Evolutionary conservation across 352 stramenopile species (phyloP), one percentile per base, ranked within the genome.

Genomic region (Saprolegnia parasitica): DNA sequence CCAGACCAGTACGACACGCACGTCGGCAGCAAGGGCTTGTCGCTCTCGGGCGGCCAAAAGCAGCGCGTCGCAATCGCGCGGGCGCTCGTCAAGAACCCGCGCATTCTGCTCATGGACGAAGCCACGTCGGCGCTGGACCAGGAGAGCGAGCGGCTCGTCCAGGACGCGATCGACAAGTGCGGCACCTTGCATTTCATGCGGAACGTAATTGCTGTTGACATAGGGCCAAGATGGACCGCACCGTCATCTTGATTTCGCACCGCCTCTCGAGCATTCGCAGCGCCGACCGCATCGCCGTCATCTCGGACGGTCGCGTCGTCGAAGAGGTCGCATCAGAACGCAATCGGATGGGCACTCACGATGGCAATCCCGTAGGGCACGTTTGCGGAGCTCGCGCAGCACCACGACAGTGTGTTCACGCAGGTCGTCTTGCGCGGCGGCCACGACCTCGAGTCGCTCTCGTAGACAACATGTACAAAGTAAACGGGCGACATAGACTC

Each of bases 231-330:
- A 76, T 80, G 47, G 83, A 90, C 50, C 83, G 96, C n/a, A 99
- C 97, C 0, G 91, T 97, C 40, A 80, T 99, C 47, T 81, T 99
- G 18, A 98, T 99, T 73, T 97, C 98, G 16, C 98, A 99, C 75
- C 85, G 98, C 29, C 74, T 99, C 37, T 91, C 89, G 52, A 98
- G 93, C 18, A 96, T 98, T 75, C 88, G 93, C 76, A 90, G 88
- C 55, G 88, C 89, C 5, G 92, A 98, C 65, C 78, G 89, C 63
- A 98, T 98, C 71, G 78, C 93, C 71, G 91, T 98, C 6, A 87
- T 98, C 52, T 82, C 92, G 26, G 77, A 96, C 46, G 91, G 91
- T 16, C 70, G 76, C 39, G 81, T 98, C 39, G 83, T 93, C 11
- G 92, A 98, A 68, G 73, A 95, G 65, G 87, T 68, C 67, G 21